Evolutionary conservation across 306 rosid species (phyloP).

Genomic region (Rubus idaeus): DNA sequence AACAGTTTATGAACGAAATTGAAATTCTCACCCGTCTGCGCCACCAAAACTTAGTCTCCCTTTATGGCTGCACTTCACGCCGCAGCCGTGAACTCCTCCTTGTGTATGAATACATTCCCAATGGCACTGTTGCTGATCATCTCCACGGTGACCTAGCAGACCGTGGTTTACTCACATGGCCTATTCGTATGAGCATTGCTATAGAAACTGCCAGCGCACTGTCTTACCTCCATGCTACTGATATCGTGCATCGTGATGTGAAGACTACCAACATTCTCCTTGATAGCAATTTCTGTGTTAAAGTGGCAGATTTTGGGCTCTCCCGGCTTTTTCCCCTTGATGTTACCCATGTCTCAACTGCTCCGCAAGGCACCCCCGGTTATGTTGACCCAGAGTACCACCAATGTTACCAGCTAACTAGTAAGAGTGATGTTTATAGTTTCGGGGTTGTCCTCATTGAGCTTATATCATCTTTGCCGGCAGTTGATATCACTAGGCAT

Average conservation of each 20-base stretch:
- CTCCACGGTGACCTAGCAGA: conserved; percentile 55
- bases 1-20: conserved; percentile 67
- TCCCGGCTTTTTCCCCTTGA: conserved; percentile 60
- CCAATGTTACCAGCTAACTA: conserved; percentile 57
- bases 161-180: conserved; percentile 49
- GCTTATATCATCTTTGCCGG: conserved; percentile 67
- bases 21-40: conserved; percentile 58
- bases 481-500: conserved; percentile 56
- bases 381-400: conserved; percentile 75
- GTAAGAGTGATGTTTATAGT: conserved; percentile 77
- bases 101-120: conserved; percentile 71
- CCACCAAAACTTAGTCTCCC: conserved; percentile 65
- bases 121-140: conserved; percentile 78
- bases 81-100: conserved; percentile 62
- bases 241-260: conserved; percentile 71
- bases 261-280: conserved; percentile 76
- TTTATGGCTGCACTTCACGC: conserved; percentile 73
- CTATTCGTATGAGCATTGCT: conserved; percentile 64
- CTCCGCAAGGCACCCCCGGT: conserved; percentile 84
- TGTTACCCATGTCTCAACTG: conserved; percentile 65
- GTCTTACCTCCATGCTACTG: conserved; percentile 73
- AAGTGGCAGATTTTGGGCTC: conserved; percentile 84
- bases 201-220: conserved; percentile 65
- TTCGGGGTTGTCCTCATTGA: conserved; percentile 76
- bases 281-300: conserved; percentile 43